Evolutionary conservation across 805 yeast genomes (phyloP).

Genomic region (Blastobotrys peoriensis): DNA sequence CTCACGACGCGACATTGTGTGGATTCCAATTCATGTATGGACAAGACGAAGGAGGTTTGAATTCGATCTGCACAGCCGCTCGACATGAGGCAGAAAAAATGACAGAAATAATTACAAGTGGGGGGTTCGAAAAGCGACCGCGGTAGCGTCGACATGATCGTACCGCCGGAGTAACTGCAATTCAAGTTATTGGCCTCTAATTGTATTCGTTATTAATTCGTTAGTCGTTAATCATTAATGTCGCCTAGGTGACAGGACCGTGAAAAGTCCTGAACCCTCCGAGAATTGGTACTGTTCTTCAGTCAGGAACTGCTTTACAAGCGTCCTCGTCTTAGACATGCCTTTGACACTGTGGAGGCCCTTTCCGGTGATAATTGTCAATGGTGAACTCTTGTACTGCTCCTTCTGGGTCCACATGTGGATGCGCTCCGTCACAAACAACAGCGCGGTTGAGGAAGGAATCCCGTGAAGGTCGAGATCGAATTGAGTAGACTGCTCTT

Average conservation of each 20-base stretch:
- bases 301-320: constrained; percentile 12
- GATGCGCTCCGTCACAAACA: constrained; percentile 4
- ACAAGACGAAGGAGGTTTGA: too few species aligned
- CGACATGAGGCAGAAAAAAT: too few species aligned
- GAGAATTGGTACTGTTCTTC: constrained; percentile 12
- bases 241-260: too few species aligned
- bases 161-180: too few species aligned
- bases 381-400: constrained; percentile 7
- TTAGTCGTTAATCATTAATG: too few species aligned
- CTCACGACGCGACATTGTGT: not conserved
- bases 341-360: constrained; percentile 20
- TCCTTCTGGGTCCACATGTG: constrained; percentile 12
- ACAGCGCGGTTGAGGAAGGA: constrained; percentile 15
- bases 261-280: constrained; percentile 8
- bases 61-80: too few species aligned
- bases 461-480: constrained; percentile 19
- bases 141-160: too few species aligned
- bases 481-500: constrained; percentile 8
- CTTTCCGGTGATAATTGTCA: constrained; percentile 20
- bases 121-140: too few species aligned
- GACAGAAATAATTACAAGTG: too few species aligned
- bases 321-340: constrained; percentile 21
- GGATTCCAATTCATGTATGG: too few species aligned
- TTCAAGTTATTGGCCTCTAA: too few species aligned
- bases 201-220: too few species aligned